Evolutionary conservation across 495 filamentous ascomycete species (phyloP).

Genomic region (Rhypophila decipiens): DNA sequence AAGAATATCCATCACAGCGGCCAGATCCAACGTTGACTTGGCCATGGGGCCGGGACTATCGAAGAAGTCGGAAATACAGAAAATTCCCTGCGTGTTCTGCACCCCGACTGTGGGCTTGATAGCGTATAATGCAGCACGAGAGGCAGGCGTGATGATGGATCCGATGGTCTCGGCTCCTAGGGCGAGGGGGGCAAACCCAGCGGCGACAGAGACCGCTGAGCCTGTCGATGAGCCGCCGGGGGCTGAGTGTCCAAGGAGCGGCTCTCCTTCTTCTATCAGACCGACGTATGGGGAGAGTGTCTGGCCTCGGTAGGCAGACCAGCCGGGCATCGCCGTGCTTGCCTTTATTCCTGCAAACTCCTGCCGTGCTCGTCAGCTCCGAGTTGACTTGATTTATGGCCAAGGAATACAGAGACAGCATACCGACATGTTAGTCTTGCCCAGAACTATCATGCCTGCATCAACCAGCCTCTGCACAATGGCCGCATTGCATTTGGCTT

Average conservation of each 20-base stretch:
- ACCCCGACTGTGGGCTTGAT: slow-evolving; percentile 8
- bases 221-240: slow-evolving; percentile 39
- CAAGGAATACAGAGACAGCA: no score
- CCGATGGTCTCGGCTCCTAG: slow-evolving; percentile 45
- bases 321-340: slow-evolving; percentile 29
- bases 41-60: slow-evolving; percentile 32
- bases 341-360: slow-evolving; percentile 29
- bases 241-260: slow-evolving; percentile 22
- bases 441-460: slow-evolving; percentile 42
- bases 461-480: slow-evolving; percentile 24
- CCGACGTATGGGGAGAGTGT: slow-evolving; percentile 40
- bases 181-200: slow-evolving; percentile 38
- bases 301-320: slow-evolving; percentile 40
- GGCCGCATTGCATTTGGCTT: slow-evolving; percentile 6
- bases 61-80: slow-evolving; percentile 14
- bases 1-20: slow-evolving; percentile 16
- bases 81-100: slow-evolving; percentile 8
- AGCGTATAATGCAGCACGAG: slow-evolving; percentile 35
- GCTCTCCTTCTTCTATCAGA: slow-evolving; percentile 20
- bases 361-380: not conserved
- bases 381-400: not conserved
- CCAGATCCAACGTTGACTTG: slow-evolving; percentile 22
- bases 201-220: slow-evolving; percentile 37
- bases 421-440: slow-evolving; percentile 38
- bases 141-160: slow-evolving; percentile 35